Conservation (phyloP, 495 filamentous ascomycete genomes). For the Letharia lupina region DNA sequence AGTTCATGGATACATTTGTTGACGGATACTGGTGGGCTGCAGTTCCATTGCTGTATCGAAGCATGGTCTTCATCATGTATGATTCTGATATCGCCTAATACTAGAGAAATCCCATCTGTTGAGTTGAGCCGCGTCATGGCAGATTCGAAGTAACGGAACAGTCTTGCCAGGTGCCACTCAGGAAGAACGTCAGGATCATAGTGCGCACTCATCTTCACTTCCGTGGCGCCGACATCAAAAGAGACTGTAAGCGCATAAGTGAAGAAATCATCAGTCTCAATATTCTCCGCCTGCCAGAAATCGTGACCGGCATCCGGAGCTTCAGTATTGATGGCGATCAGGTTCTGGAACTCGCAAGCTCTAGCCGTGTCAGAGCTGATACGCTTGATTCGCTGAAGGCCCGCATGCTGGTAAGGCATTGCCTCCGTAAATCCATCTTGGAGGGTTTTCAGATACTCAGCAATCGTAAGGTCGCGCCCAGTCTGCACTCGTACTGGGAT, state of each 20-base stretch:
- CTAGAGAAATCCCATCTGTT: slow-evolving; percentile 23
- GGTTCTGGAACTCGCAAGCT: slow-evolving; percentile 57
- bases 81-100: slow-evolving; percentile 32
- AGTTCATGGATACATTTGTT: slow-evolving; percentile 22
- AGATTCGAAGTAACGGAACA: slow-evolving; percentile 37
- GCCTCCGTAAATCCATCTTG: slow-evolving; percentile 45
- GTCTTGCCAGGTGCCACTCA: slow-evolving; percentile 36
- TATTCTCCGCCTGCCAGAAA: slow-evolving; percentile 34
- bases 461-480: slow-evolving; percentile 27
- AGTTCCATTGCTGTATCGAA: slow-evolving; percentile 37
- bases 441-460: slow-evolving; percentile 37
- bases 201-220: slow-evolving; percentile 52
- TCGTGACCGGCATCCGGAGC: slow-evolving; percentile 14
- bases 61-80: slow-evolving; percentile 32
- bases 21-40: slow-evolving; percentile 27
- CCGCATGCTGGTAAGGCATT: slow-evolving; percentile 57
- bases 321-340: slow-evolving; percentile 43
- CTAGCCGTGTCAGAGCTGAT: slow-evolving; percentile 52
- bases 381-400: slow-evolving; percentile 59
- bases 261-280: slow-evolving; percentile 45
- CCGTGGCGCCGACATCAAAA: slow-evolving; percentile 46
- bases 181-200: slow-evolving; percentile 47
- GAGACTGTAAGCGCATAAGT: slow-evolving; percentile 58
- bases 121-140: slow-evolving; percentile 27
- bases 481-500: slow-evolving; percentile 50